Evolutionary conservation across 1,139 yeast species (phyloP).

Genomic region (Yamadazyma diddensiae): DNA sequence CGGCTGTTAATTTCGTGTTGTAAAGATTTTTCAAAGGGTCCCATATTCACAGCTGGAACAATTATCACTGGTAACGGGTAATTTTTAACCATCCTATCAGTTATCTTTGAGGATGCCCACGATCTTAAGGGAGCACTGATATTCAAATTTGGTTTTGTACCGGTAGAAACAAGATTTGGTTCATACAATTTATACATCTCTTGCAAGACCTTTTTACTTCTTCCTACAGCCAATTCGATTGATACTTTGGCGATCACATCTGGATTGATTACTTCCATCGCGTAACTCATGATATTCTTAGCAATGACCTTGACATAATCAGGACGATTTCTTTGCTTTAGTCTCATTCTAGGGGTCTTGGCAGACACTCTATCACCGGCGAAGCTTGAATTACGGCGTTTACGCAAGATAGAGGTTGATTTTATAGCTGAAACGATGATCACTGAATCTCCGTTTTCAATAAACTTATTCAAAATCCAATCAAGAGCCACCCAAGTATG

Average conservation of each 20-base stretch:
- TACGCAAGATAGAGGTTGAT: slow-evolving; percentile 6
- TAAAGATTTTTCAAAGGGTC: slow-evolving; percentile 44
- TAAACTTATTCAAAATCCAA: slow-evolving; percentile 52
- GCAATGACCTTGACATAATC: slow-evolving; percentile 34
- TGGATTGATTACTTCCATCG: slow-evolving; percentile 46
- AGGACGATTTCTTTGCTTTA: slow-evolving; percentile 32
- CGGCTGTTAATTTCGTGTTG: slow-evolving; percentile 19
- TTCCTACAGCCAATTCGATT: slow-evolving; percentile 63
- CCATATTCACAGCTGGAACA: slow-evolving; percentile 66
- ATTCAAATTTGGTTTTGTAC: slow-evolving; percentile 49
- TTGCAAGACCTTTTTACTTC: slow-evolving; percentile 51
- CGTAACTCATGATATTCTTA: slow-evolving; percentile 45
- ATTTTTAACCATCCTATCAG: slow-evolving; percentile 60
- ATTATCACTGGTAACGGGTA: slow-evolving; percentile 69
- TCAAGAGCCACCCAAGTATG: slow-evolving; percentile 83
- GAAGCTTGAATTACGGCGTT: slow-evolving; percentile 10
- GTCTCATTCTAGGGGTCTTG: slow-evolving; percentile 30
- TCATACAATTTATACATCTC: slow-evolving; percentile 63
- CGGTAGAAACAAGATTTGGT: slow-evolving; percentile 63
- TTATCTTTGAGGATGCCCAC: slow-evolving; percentile 59
- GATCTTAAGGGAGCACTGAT: slow-evolving; percentile 54
- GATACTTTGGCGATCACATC: slow-evolving; percentile 52
- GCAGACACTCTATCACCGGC: slow-evolving; percentile 28
- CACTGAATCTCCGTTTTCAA: slow-evolving; percentile 63
- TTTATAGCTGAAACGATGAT: slow-evolving; percentile 50